phyloP scores from a whole-genome alignment of 352 stramenopile species.

The Globisporangium cederbergense region DNA sequence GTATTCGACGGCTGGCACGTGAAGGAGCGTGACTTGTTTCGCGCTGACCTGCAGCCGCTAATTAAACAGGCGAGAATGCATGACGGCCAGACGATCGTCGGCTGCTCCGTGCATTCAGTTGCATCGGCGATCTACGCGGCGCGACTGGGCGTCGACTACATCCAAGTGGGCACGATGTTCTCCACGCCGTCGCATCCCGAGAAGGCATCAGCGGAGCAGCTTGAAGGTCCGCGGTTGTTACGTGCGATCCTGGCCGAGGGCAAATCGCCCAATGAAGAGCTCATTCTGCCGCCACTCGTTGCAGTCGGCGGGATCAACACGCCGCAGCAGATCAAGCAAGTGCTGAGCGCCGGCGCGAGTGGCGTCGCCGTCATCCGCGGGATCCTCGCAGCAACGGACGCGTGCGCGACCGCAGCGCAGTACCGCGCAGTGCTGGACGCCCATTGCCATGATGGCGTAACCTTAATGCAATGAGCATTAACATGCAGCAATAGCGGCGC shows the following conservation, averaged over 20 bases:
- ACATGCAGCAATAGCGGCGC: no score
- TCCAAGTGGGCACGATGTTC: constrained; percentile 65
- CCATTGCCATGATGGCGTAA: neutral
- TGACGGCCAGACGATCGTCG: constrained; percentile 13
- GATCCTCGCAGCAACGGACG: constrained; percentile 27
- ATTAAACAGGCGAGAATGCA: neutral
- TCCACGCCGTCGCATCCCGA: constrained; percentile 44
- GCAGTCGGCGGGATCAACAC: constrained; percentile 43
- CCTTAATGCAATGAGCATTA: neutral
- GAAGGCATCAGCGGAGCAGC: constrained; percentile 19
- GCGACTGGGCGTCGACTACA: constrained; percentile 29
- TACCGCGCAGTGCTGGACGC: constrained; percentile 13
- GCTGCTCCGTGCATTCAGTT: constrained; percentile 43
- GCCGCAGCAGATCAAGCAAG: constrained; percentile 19
- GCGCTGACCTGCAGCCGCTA: neutral
- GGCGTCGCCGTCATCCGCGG: constrained; percentile 45
- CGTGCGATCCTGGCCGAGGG: constrained; percentile 14
- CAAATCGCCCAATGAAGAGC: neutral
- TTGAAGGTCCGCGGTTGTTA: constrained; percentile 42
- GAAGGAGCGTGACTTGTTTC: constrained; percentile 25
- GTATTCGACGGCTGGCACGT: constrained; percentile 22
- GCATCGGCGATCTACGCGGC: constrained; percentile 22
- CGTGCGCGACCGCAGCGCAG: constrained; percentile 9
- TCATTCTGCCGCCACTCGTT: constrained; percentile 22
- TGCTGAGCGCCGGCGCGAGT: constrained; percentile 30